A percentile compares a stretch with the other conserved stretches of the same genome.
phyloP scores from a whole-genome alignment of 2,329 filamentous ascomycete species.

The Calonectria leucothoes region DNA sequence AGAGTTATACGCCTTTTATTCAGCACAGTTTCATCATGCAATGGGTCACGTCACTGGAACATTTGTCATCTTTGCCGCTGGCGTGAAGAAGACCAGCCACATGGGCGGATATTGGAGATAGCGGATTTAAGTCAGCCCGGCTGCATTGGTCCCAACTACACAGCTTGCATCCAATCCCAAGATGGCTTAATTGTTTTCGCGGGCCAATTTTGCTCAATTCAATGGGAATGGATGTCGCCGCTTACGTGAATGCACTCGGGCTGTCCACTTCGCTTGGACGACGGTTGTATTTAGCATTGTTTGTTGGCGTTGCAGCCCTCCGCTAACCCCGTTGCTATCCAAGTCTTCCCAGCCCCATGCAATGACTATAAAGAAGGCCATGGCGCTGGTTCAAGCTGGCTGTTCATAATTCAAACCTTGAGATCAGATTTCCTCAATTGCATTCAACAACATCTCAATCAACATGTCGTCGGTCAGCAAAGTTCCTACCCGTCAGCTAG shows the following conservation, averaged over 20 bases:
- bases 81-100: neutral
- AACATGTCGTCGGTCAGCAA: neutral
- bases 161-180: neutral
- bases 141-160: neutral
- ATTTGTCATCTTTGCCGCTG: neutral
- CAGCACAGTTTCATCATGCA: neutral
- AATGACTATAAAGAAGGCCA: neutral
- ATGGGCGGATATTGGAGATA: neutral
- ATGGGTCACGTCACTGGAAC: neutral
- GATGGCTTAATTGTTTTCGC: neutral
- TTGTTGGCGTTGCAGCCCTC: neutral
- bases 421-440: neutral
- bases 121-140: neutral
- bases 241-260: neutral
- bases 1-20: neutral
- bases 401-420: neutral
- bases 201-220: neutral
- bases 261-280: neutral
- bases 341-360: neutral
- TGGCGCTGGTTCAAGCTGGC: neutral
- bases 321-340: neutral
- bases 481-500: conserved; percentile 4
- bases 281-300: neutral
- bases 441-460: neutral
- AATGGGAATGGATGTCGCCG: neutral